These are phyloP conservation scores for Pestalotiopsis fici DNA, from an alignment of 2,329 filamentous ascomycete species.

Conservation along the genomic window DNA sequence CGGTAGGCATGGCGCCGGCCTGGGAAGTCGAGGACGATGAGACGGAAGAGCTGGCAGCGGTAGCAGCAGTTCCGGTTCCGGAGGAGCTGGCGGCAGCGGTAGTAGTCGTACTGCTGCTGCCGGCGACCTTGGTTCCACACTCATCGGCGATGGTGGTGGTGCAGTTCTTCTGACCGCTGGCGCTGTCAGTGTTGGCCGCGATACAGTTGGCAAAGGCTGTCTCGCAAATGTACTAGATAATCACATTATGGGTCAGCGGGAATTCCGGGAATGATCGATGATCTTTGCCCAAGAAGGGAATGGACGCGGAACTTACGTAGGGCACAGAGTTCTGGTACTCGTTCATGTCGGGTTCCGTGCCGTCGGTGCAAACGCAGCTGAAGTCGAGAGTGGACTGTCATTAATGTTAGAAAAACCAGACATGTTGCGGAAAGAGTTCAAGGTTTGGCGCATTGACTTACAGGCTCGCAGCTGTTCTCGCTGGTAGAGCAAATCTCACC, in stretches of 20 bases:
- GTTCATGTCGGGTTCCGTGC: conserved; percentile 1
- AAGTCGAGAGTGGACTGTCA: background rate
- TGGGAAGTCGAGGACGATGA: conserved; percentile 22
- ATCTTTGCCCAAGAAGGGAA: background rate
- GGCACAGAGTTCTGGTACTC: conserved; percentile 14
- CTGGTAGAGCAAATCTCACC: background rate
- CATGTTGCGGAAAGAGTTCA: background rate
- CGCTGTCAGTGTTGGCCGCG: conserved; percentile 38
- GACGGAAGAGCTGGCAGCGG: conserved; percentile 15
- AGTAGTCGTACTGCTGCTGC: conserved; percentile 31
- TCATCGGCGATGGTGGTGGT: conserved; percentile 44
- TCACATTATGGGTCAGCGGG: conserved; percentile 14
- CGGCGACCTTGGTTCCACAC: conserved; percentile 47
- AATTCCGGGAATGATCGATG: background rate
- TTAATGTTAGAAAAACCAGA: background rate
- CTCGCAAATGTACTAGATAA: conserved; percentile 50
- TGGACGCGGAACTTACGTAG: conserved; percentile 22
- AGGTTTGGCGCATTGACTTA: background rate
- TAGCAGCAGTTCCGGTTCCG: conserved; percentile 19
- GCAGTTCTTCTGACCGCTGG: conserved; percentile 48
- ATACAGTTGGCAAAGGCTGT: conserved; percentile 51
- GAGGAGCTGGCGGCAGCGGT: conserved; percentile 27
- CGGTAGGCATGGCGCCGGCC: conserved; percentile 23
- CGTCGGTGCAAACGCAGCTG: background rate
- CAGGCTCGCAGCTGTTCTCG: background rate